Conservation (phyloP, 1,284 basidiomycete species). For the Hypsizygus ulmarius region DNA sequence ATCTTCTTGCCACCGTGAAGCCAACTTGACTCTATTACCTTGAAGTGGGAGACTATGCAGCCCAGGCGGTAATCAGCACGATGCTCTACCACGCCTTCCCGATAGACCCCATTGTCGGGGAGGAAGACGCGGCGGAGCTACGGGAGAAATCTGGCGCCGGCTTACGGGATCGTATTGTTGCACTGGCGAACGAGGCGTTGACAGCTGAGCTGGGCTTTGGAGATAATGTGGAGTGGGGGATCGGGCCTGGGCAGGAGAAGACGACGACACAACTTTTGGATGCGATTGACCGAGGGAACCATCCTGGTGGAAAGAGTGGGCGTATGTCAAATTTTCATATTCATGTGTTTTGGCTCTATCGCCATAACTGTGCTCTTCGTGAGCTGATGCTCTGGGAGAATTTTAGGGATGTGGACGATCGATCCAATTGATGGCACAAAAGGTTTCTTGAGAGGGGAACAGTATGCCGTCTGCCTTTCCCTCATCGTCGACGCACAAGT, state of each 20-base stretch:
- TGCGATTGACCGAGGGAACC: conserved; percentile 85
- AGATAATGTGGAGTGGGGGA: conserved; percentile 59
- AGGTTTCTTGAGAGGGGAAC: conserved; percentile 94
- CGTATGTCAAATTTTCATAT: conserved; percentile 49
- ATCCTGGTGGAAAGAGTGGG: conserved; percentile 74
- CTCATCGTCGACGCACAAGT: conserved; percentile 85
- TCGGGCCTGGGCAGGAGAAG: conserved; percentile 54
- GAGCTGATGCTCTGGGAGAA: too few species aligned
- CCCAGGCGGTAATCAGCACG: conserved; percentile 86
- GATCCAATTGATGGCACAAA: conserved; percentile 94
- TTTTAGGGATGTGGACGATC: conserved; percentile 81
- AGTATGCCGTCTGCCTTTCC: conserved; percentile 96
- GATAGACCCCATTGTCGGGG: conserved; percentile 87
- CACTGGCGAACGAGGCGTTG: conserved; percentile 84
- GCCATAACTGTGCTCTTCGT: conserved; percentile 6
- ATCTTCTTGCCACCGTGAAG: conserved; percentile 2
- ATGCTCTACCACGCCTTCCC: conserved; percentile 80
- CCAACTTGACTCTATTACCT: not conserved
- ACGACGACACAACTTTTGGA: conserved; percentile 66
- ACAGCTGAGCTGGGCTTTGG: conserved; percentile 49
- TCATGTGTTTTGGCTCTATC: not conserved
- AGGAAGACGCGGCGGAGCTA: conserved; percentile 89
- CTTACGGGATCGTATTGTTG: conserved; percentile 71
- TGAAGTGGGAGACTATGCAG: conserved; percentile 86
- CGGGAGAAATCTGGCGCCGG: conserved; percentile 49